Evolutionary conservation across 2,329 filamentous ascomycete genomes (phyloP).

Genomic region (Hypoxylon sp.): DNA sequence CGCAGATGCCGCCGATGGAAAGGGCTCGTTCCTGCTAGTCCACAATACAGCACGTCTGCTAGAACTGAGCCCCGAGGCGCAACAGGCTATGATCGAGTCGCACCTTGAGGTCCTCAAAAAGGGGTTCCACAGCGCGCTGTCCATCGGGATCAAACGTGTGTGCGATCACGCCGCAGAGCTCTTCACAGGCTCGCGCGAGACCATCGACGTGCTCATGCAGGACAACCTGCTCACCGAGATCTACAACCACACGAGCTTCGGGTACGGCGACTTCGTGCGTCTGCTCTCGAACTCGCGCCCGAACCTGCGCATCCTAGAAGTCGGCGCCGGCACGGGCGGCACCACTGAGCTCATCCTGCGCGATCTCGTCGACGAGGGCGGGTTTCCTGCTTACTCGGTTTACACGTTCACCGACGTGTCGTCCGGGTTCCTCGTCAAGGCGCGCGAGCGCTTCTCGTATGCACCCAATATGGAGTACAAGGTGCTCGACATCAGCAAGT

Average conservation of each 20-base stretch:
- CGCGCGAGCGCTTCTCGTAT: conserved; percentile 47
- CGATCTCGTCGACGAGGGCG: conserved; percentile 42
- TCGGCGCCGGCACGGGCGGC: conserved; percentile 51
- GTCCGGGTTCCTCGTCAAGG: conserved; percentile 51
- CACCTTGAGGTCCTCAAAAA: conserved; percentile 42
- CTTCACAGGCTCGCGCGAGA: conserved; percentile 48
- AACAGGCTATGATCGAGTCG: conserved; percentile 30
- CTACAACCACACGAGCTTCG: conserved; percentile 48
- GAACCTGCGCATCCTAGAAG: conserved; percentile 46
- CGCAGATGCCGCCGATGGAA: conserved; percentile 26
- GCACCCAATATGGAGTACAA: conserved; percentile 49
- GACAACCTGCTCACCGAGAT: conserved; percentile 53
- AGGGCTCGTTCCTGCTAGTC: conserved; percentile 37
- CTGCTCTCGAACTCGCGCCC: conserved; percentile 35
- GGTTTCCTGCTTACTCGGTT: conserved; percentile 41
- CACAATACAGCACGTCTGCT: conserved; percentile 23
- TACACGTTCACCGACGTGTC: conserved; percentile 53
- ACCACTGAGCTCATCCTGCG: conserved; percentile 49
- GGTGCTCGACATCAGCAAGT: conserved; percentile 52
- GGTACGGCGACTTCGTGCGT: conserved; percentile 45
- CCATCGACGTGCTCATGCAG: conserved; percentile 53
- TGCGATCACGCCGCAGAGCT: conserved; percentile 44
- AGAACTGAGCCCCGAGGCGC: conserved; percentile 20
- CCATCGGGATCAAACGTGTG: conserved; percentile 43
- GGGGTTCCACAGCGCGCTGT: conserved; percentile 37